Evolutionary conservation across 805 yeast genomes (phyloP).

Genomic region (Nakazawaea wickerhamii): DNA sequence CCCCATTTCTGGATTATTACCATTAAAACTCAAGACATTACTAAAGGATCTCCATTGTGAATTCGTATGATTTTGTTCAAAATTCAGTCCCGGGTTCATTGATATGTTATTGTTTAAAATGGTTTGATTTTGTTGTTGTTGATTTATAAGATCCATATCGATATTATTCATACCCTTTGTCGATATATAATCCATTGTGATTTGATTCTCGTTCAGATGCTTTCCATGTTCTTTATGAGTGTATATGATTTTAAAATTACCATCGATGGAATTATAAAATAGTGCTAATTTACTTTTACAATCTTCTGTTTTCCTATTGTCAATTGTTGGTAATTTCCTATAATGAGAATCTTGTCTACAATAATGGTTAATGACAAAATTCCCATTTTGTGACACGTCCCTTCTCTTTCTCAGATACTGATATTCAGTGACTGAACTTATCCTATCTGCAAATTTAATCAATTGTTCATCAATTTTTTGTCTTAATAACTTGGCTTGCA

Average conservation of each 20-base stretch:
- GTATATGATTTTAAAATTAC: constrained; percentile 12
- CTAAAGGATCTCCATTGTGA: constrained; percentile 8
- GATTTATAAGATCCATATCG: constrained; percentile 1
- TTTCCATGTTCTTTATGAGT: constrained; percentile 11
- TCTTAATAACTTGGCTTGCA: constrained; percentile 8
- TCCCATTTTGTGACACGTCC: constrained; percentile 13
- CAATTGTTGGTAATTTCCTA: constrained; percentile 6
- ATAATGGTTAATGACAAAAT: constrained; percentile 12
- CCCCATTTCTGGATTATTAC: background rate
- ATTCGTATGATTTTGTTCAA: background rate
- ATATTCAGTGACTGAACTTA: constrained; percentile 8
- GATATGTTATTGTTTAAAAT: no score
- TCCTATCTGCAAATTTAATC: constrained; percentile 5
- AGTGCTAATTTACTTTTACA: constrained; percentile 11
- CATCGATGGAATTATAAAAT: constrained; percentile 10
- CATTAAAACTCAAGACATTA: constrained; percentile 3
- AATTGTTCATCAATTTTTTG: constrained; percentile 10
- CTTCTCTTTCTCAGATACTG: constrained; percentile 13
- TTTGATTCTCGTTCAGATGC: background rate
- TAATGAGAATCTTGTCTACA: constrained; percentile 14
- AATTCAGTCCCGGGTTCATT: no score
- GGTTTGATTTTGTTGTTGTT: constrained; percentile 5
- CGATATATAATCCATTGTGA: background rate
- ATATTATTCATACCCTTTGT: background rate
- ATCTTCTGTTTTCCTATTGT: constrained; percentile 12